Conservation (phyloP, 257 asterid species). For the Plantago ovata region DNA sequence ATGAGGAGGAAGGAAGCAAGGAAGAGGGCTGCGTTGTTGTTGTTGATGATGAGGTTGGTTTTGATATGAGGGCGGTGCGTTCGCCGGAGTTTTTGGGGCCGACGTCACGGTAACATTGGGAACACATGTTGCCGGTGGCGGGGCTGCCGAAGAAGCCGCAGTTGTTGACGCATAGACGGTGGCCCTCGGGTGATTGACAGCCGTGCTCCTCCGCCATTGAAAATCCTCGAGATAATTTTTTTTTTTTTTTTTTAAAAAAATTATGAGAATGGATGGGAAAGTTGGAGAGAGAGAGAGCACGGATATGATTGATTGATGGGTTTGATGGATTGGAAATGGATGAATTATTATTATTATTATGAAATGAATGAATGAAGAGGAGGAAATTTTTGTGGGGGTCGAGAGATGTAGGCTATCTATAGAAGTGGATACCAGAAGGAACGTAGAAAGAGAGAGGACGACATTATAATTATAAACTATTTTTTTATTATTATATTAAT, state of each 20-base stretch:
- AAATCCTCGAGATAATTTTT: background rate
- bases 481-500: too few relatives aligned
- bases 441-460: too few relatives aligned
- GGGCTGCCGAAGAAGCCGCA: constrained; percentile 90
- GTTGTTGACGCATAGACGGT: constrained; percentile 66
- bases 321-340: too few relatives aligned
- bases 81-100: constrained; percentile 31
- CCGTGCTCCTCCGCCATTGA: constrained; percentile 88
- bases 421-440: too few relatives aligned
- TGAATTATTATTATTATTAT: too few relatives aligned
- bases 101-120: constrained; percentile 65
- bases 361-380: background rate
- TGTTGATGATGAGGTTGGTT: too few relatives aligned
- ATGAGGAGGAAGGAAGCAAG: constrained; percentile 20
- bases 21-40: too few relatives aligned
- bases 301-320: too few relatives aligned
- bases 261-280: background rate
- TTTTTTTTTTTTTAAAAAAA: background rate
- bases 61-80: constrained; percentile 17
- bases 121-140: constrained; percentile 69
- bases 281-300: constrained; percentile 15
- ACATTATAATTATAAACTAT: too few relatives aligned
- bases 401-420: too few relatives aligned
- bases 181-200: constrained; percentile 71
- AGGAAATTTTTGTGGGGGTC: too few relatives aligned